These are phyloP conservation scores for Crithidia acanthocephali DNA, from an alignment of 208 protist genomes.

Conservation along the genomic window DNA sequence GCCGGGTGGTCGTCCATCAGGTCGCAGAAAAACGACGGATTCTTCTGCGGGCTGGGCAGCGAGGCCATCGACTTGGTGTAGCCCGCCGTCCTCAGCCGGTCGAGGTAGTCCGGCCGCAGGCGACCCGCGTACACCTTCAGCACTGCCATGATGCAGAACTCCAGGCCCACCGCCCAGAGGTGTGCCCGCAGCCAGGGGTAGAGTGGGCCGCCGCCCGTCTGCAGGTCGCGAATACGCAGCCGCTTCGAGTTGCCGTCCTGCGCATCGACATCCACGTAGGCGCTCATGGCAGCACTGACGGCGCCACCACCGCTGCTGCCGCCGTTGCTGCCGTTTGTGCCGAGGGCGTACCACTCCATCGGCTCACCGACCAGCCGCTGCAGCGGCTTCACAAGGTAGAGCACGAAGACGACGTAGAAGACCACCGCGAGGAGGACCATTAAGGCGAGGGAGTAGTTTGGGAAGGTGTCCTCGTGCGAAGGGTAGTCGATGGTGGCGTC, in stretches of 20 bases:
- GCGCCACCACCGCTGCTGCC: not conserved
- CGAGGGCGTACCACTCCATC: conserved; percentile 25
- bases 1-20: conserved; percentile 40
- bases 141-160: conserved; percentile 45
- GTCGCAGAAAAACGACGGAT: conserved; percentile 61
- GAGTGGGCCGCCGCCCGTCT: conserved; percentile 32
- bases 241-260: conserved; percentile 13
- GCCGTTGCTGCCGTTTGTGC: not conserved
- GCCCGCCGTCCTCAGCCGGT: conserved; percentile 48
- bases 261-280: not conserved
- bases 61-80: conserved; percentile 32
- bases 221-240: conserved; percentile 23
- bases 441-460: conserved; percentile 55
- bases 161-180: conserved; percentile 44
- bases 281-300: not conserved
- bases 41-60: conserved; percentile 37
- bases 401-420: conserved; percentile 50
- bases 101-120: conserved; percentile 91
- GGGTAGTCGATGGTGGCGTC: conserved; percentile 76
- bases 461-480: conserved; percentile 54
- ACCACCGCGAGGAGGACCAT: conserved; percentile 40
- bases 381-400: conserved; percentile 38
- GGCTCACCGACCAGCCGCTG: conserved; percentile 36
- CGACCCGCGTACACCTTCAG: conserved; percentile 89
- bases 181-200: conserved; percentile 70